Percentiles rank a stretch among this genome's conserved stretches.
phyloP scores from a whole-genome alignment of 2,329 filamentous ascomycete genomes.

The Knufia petricola region DNA sequence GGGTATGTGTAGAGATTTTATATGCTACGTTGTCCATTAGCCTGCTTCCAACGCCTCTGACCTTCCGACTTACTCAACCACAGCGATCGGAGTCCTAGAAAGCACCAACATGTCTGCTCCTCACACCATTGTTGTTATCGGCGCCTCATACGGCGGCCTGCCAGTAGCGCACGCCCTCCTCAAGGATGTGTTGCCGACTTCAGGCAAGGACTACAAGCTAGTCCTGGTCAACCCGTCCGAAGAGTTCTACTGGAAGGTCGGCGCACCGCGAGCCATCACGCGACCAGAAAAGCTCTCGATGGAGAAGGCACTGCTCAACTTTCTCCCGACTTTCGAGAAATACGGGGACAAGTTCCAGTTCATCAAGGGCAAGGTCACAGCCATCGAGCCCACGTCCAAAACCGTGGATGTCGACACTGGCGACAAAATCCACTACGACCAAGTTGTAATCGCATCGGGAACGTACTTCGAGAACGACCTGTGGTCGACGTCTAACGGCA shows the following conservation, averaged over 20 bases:
- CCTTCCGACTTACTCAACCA: not conserved
- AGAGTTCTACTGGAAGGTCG: slow-evolving; percentile 45
- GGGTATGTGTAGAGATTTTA: no score
- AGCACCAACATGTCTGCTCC: slow-evolving; percentile 1
- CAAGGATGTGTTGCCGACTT: slow-evolving; percentile 24
- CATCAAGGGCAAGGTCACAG: slow-evolving; percentile 41
- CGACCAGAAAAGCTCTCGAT: slow-evolving; percentile 39
- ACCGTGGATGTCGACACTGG: slow-evolving; percentile 36
- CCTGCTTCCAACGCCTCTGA: not conserved
- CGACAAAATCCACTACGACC: slow-evolving; percentile 38
- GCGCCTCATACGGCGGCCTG: slow-evolving; percentile 31
- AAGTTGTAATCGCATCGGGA: slow-evolving; percentile 49
- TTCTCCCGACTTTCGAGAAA: slow-evolving; percentile 41
- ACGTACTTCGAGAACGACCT: slow-evolving; percentile 34
- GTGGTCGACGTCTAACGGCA: slow-evolving; percentile 37
- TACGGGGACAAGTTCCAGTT: slow-evolving; percentile 44
- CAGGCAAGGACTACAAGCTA: slow-evolving; percentile 38
- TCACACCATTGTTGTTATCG: slow-evolving; percentile 29
- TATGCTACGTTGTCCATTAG: no score
- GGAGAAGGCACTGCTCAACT: slow-evolving; percentile 41
- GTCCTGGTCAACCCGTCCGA: slow-evolving; percentile 45
- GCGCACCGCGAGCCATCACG: slow-evolving; percentile 44
- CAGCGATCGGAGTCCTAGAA: not conserved
- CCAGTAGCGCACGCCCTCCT: slow-evolving; percentile 31
- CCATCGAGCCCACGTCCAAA: slow-evolving; percentile 35